A percentile compares a stretch with the other conserved stretches of the same genome.
phyloP scores from a whole-genome alignment of 164 flowering plant species.

The Vitis cinerea region DNA sequence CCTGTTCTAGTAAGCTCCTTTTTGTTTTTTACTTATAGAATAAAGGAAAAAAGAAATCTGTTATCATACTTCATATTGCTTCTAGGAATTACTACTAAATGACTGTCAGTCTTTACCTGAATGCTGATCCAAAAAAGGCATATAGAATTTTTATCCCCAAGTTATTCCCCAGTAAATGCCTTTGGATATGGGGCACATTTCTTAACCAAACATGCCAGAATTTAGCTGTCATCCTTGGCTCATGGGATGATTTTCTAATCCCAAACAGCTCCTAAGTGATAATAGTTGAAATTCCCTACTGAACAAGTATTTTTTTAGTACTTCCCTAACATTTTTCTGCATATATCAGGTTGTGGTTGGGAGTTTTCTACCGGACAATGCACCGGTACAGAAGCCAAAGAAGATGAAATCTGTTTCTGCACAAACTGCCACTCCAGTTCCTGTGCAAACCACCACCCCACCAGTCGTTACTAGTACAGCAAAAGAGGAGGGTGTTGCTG shows the following conservation, averaged over 20 bases:
- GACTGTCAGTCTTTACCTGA: too few species aligned
- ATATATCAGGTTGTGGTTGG: conserved; percentile 33
- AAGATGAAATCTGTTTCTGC: conserved; percentile 15
- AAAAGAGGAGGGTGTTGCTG: conserved; percentile 9
- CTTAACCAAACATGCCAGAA: too few species aligned
- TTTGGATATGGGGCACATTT: too few species aligned
- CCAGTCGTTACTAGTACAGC: background rate
- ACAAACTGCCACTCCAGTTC: conserved; percentile 3
- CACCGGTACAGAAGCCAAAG: conserved; percentile 22
- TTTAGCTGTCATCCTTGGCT: too few species aligned
- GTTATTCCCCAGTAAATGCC: too few species aligned
- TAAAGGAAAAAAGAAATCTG: background rate
- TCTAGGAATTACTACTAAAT: too few species aligned
- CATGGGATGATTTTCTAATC: too few species aligned
- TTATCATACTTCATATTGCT: too few species aligned
- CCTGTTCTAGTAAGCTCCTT: conserved; percentile 38
- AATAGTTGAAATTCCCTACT: background rate
- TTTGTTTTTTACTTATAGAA: background rate
- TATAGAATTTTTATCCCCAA: too few species aligned
- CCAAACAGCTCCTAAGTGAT: too few species aligned
- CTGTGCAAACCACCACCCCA: conserved; percentile 3
- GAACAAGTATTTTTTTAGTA: background rate
- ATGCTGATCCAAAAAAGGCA: too few species aligned
- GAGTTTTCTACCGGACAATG: conserved; percentile 27
- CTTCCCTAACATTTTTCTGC: background rate